A percentile compares a stretch with the other conserved stretches of the same genome.
phyloP scores from a whole-genome alignment of 768 basidiomycete genomes.

The Rhodotorula diobovata region DNA sequence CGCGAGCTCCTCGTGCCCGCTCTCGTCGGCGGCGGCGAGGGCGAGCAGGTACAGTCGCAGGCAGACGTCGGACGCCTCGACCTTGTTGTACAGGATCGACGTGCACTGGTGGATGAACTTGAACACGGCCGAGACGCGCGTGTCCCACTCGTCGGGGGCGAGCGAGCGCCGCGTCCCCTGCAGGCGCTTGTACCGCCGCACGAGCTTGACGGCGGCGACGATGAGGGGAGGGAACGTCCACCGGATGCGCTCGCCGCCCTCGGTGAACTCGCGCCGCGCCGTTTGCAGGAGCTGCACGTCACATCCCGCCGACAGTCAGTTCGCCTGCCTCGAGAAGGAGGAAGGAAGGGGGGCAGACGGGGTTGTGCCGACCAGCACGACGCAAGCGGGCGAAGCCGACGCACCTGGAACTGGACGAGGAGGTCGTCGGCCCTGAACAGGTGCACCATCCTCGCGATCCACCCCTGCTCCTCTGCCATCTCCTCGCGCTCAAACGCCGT shows the following conservation, averaged over 20 bases:
- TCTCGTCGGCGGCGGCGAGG: conserved; percentile 90
- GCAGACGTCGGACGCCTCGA: conserved; percentile 81
- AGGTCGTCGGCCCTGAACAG: conserved; percentile 82
- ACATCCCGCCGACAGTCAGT: not conserved
- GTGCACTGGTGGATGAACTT: conserved; percentile 90
- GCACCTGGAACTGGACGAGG: conserved; percentile 81
- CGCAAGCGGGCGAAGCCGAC: too few relatives aligned
- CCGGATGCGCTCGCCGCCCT: conserved; percentile 89
- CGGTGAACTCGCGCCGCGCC: conserved; percentile 74
- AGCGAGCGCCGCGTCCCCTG: conserved; percentile 9
- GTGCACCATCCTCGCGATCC: conserved; percentile 98
- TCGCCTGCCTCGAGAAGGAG: not conserved
- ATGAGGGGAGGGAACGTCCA: conserved; percentile 97
- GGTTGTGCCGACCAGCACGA: too few relatives aligned
- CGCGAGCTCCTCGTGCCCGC: conserved; percentile 88
- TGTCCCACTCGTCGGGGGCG: conserved; percentile 62
- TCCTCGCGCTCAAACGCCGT: conserved; percentile 66
- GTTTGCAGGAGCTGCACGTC: conserved; percentile 71
- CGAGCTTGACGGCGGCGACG: conserved; percentile 85
- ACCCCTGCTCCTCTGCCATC: conserved; percentile 96
- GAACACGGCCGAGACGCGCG: conserved; percentile 78
- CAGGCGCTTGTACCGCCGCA: conserved; percentile 61
- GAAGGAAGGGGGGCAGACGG: not conserved
- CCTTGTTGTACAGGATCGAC: conserved; percentile 84
- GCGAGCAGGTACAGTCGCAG: conserved; percentile 91